Base-by-base conservation (phyloP, 768 basidiomycete genomes). In the Agaricus subrufescens region DNA sequence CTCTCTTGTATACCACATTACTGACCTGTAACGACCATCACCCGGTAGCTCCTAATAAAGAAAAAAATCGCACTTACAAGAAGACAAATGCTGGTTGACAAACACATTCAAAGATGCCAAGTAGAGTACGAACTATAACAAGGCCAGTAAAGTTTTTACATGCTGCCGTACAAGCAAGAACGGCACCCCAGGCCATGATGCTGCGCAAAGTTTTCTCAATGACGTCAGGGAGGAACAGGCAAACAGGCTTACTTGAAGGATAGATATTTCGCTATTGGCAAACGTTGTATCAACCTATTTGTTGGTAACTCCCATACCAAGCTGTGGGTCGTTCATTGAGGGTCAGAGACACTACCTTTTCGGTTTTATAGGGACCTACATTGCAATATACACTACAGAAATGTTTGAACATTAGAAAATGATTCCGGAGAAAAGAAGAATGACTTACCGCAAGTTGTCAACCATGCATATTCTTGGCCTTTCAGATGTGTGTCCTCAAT, bases 1-100 rank as follows among this genome's bases (percentile, higher is more conserved):
- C 15, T 75, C 75, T 27, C 78, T 71, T 9, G 73, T 77, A 59
- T 80, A 80, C 72, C 77, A 80, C 78, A 81, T 78, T 31, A 76
- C 74, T 7, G 80, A 75, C 50, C 74, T 76, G 9, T 34, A 15
- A 31, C 11, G 27, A 19, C 3, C 48, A 12, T 4, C 26, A 12
- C 15, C 27, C 25, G 19, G 40, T 11, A 14, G 38, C 10, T 4
- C 34, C 12, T 31, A 48, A 5, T 27, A 34, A 8, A 29, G 37
- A 58, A 4, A 44, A 11, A 27, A 38, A 4, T 9, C 25, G 4
- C 30, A 62, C 72, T 43, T 58, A 75, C 69, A 79, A 60, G 55
- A 70, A 77, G 23, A 78, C 75, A 53, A 79, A 76, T 3, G 74
- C 75, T 4, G 77, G 77, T 60, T 78, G 77, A 54, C 77, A 77